Percentiles rank a stretch among this genome's conserved stretches.
phyloP scores from a whole-genome alignment of 169 alveolate species.

The Plasmodium chabaudi region DNA sequence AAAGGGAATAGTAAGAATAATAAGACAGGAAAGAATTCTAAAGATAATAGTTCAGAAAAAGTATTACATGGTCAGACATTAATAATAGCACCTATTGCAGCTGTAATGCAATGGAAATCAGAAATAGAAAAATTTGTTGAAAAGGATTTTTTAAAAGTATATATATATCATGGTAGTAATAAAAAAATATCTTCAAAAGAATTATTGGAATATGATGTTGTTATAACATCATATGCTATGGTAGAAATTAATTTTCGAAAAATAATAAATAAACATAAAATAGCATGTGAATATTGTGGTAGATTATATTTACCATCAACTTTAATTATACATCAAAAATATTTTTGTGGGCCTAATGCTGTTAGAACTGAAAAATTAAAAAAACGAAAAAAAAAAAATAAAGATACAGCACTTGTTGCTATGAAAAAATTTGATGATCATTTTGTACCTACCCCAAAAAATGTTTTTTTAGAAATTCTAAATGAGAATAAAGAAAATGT shows the following conservation, averaged over 20 bases:
- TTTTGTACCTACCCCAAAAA: conserved; percentile 80
- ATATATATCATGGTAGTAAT: conserved; percentile 83
- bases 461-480: conserved; percentile 77
- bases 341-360: conserved; percentile 94
- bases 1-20: neutral
- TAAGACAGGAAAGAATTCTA: neutral
- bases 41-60: neutral
- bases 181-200: conserved; percentile 80
- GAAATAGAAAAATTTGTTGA: conserved; percentile 83
- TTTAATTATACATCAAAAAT: conserved; percentile 87
- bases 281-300: conserved; percentile 89
- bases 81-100: conserved; percentile 88
- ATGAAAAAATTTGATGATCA: conserved; percentile 64
- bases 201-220: conserved; percentile 87
- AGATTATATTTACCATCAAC: conserved; percentile 88
- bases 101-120: conserved; percentile 87
- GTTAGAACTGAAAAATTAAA: conserved; percentile 90
- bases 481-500: conserved; percentile 74
- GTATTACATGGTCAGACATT: conserved; percentile 79
- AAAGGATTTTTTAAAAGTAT: conserved; percentile 81
- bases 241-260: conserved; percentile 84
- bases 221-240: conserved; percentile 86
- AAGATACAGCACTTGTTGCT: conserved; percentile 72
- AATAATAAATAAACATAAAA: conserved; percentile 77
- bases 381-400: conserved; percentile 84